phyloP scores from a whole-genome alignment of 208 protist species.

The Trypanosoma avium region DNA sequence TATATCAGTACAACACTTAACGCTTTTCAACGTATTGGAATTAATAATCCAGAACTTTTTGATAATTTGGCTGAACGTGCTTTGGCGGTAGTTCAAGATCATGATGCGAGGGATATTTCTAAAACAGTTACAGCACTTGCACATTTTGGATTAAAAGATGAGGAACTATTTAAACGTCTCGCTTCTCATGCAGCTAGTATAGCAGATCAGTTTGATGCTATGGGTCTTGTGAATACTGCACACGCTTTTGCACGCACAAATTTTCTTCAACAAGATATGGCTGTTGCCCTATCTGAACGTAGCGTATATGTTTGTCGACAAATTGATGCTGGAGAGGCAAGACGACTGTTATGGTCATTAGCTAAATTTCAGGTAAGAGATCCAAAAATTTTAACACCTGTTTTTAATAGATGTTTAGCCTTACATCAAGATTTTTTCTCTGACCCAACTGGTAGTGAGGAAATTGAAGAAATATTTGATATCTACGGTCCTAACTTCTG shows the following conservation, averaged over 20 bases:
- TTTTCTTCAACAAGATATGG: conserved; percentile 91
- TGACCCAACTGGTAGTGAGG: conserved; percentile 87
- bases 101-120: conserved; percentile 85
- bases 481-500: conserved; percentile 82
- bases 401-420: conserved; percentile 88
- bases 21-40: conserved; percentile 90
- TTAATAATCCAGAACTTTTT: conserved; percentile 92
- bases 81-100: conserved; percentile 87
- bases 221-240: conserved; percentile 82
- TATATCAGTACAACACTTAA: conserved; percentile 89
- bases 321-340: conserved; percentile 78
- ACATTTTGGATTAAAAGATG: conserved; percentile 90
- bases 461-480: conserved; percentile 92
- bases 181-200: conserved; percentile 87
- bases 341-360: conserved; percentile 84
- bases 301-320: conserved; percentile 79
- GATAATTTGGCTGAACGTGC: conserved; percentile 91
- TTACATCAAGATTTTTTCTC: conserved; percentile 90
- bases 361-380: conserved; percentile 89
- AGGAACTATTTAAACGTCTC: conserved; percentile 89
- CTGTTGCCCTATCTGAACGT: conserved; percentile 84
- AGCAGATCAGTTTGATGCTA: conserved; percentile 82
- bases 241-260: conserved; percentile 88
- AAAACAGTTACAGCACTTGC: conserved; percentile 86
- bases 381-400: conserved; percentile 73